These are phyloP conservation scores for Teratosphaeria destructans DNA, from an alignment of 2,329 filamentous ascomycete species.

Conservation along the genomic window DNA sequence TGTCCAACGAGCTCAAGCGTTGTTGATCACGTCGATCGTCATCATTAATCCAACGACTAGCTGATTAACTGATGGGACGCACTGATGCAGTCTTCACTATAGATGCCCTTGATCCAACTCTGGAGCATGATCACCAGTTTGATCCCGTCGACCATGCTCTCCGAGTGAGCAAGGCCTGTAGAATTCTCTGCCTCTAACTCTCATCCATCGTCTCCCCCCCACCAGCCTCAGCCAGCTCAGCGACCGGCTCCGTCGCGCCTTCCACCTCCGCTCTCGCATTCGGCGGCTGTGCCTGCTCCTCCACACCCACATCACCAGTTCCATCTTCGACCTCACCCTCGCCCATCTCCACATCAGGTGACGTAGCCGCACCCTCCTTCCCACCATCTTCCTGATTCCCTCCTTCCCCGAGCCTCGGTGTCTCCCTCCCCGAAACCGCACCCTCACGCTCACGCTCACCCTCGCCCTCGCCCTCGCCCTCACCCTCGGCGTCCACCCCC, in stretches of 20 bases:
- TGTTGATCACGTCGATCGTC: too few relatives aligned
- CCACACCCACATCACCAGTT: conserved; percentile 3
- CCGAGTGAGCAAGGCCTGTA: too few relatives aligned
- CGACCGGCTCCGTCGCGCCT: conserved; percentile 7
- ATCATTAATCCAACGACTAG: too few relatives aligned
- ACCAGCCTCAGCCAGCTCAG: conserved; percentile 9
- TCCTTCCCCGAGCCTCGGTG: conserved; percentile 19
- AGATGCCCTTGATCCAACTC: too few relatives aligned
- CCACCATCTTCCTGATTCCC: conserved; percentile 2
- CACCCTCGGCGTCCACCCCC: conserved; percentile 1
- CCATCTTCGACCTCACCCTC: conserved; percentile 21
- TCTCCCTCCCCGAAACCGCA: conserved; percentile 12
- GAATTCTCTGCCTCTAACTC: conserved; percentile 3
- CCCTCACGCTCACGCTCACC: conserved; percentile 5
- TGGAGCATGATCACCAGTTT: too few relatives aligned
- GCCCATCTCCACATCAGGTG: conserved; percentile 10
- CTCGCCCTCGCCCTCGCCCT: conserved; percentile 8
- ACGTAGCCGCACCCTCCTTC: conserved; percentile 14
- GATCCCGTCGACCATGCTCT: too few relatives aligned
- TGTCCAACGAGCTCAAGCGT: too few relatives aligned
- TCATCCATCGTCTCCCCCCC: conserved; percentile 16
- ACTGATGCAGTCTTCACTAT: too few relatives aligned
- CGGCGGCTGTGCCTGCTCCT: not conserved
- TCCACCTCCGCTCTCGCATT: conserved; percentile 9
- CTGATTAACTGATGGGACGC: too few relatives aligned